phyloP scores from a whole-genome alignment of 306 rosid species.

The Benincasa hispida region DNA sequence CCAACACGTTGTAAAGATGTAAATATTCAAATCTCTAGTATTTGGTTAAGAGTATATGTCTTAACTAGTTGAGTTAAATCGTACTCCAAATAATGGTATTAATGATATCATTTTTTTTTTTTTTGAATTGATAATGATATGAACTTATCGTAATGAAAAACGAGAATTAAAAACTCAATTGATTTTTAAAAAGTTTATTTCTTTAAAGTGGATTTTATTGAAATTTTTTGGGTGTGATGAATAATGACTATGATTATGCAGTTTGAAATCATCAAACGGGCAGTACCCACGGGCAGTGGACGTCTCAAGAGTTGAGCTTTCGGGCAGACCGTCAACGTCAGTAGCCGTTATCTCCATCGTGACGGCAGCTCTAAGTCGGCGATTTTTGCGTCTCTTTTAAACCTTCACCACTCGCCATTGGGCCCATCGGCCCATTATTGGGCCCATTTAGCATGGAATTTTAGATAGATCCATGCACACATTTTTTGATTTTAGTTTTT shows the following conservation, averaged over 20 bases:
- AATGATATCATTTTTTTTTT: too few relatives aligned
- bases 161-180: too few relatives aligned
- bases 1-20: too few relatives aligned
- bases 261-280: constrained; percentile 52
- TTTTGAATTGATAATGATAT: too few relatives aligned
- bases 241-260: constrained; percentile 28
- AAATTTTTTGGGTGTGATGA: too few relatives aligned
- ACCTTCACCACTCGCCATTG: neutral
- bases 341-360: neutral
- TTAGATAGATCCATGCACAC: neutral
- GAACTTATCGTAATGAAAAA: too few relatives aligned
- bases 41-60: too few relatives aligned
- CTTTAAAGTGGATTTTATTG: too few relatives aligned
- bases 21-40: too few relatives aligned
- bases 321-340: neutral
- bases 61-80: too few relatives aligned
- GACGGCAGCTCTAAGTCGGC: constrained; percentile 10
- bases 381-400: neutral
- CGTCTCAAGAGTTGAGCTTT: constrained; percentile 13
- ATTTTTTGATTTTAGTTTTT: neutral
- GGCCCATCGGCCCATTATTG: neutral
- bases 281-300: constrained; percentile 29
- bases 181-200: too few relatives aligned
- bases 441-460: neutral
- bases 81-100: too few relatives aligned